phyloP scores from a whole-genome alignment of 73 alveolate species.

The Symbiodinium natans region DNA sequence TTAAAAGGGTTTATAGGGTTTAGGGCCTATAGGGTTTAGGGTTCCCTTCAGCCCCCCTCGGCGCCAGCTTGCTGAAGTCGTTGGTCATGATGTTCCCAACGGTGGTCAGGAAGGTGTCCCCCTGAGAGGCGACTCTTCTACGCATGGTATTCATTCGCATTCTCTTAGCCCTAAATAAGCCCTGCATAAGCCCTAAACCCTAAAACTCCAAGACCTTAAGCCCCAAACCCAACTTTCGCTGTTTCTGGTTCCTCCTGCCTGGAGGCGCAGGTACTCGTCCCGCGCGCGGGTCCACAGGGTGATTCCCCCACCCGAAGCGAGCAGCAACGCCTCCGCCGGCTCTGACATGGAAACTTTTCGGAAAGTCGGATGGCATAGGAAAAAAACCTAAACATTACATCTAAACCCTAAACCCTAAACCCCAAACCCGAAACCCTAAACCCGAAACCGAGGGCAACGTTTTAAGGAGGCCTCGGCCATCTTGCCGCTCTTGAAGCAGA shows the following conservation, averaged over 20 bases:
- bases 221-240: not conserved
- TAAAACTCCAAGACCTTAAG: not conserved
- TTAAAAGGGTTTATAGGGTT: not conserved
- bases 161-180: no score
- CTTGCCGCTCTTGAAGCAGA: constrained; percentile 57
- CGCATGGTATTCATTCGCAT: no score
- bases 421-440: no score
- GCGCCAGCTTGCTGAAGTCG: constrained; percentile 39
- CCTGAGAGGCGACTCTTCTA: constrained; percentile 5
- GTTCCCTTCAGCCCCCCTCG: not conserved
- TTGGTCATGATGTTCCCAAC: constrained; percentile 91
- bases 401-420: no score
- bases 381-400: no score
- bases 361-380: no score
- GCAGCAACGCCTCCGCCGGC: constrained; percentile 59
- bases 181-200: not conserved
- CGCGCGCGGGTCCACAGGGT: constrained; percentile 72
- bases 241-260: no score
- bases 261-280: constrained; percentile 74
- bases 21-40: not conserved
- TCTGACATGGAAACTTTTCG: no score
- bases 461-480: constrained; percentile 52
- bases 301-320: constrained; percentile 86
- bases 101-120: constrained; percentile 69
- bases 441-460: no score